Percentiles rank a stretch among this genome's conserved stretches.
Evolutionary conservation across 441 rosid genomes (phyloP).

Genomic region (Oxalis stricta): DNA sequence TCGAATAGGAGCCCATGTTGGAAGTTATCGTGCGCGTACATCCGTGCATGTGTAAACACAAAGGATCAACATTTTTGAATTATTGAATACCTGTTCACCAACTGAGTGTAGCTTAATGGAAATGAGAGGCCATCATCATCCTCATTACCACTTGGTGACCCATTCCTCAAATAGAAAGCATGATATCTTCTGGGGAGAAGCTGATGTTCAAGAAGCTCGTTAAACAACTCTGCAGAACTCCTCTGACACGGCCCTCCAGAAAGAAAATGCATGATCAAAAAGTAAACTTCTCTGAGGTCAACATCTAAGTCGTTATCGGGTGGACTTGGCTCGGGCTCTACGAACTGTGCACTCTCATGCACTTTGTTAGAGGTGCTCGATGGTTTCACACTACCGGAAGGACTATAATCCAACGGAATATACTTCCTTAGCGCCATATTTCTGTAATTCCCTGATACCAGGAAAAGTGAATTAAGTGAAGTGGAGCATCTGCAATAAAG

Average conservation of each 20-base stretch:
- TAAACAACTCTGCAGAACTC: slow-evolving; percentile 59
- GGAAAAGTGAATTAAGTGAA: no score
- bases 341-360: slow-evolving; percentile 34
- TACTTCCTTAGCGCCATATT: slow-evolving; percentile 67
- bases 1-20: no score
- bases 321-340: slow-evolving; percentile 25
- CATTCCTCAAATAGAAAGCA: slow-evolving; percentile 88
- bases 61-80: not conserved
- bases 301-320: slow-evolving; percentile 37
- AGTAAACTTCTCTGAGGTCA: slow-evolving; percentile 86
- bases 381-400: slow-evolving; percentile 47
- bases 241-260: slow-evolving; percentile 83
- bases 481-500: no score
- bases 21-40: not conserved
- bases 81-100: slow-evolving; percentile 56
- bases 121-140: slow-evolving; percentile 75
- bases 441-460: slow-evolving; percentile 19
- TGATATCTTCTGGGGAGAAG: slow-evolving; percentile 96
- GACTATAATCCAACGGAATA: slow-evolving; percentile 33
- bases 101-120: slow-evolving; percentile 53
- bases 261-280: slow-evolving; percentile 88
- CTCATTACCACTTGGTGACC: slow-evolving; percentile 45
- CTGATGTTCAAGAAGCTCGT: slow-evolving; percentile 85
- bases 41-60: not conserved
- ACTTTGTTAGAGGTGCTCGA: slow-evolving; percentile 41